These are phyloP conservation scores for Exophiala aquamarina DNA, from an alignment of 2,329 filamentous ascomycete genomes.

Conservation along the genomic window DNA sequence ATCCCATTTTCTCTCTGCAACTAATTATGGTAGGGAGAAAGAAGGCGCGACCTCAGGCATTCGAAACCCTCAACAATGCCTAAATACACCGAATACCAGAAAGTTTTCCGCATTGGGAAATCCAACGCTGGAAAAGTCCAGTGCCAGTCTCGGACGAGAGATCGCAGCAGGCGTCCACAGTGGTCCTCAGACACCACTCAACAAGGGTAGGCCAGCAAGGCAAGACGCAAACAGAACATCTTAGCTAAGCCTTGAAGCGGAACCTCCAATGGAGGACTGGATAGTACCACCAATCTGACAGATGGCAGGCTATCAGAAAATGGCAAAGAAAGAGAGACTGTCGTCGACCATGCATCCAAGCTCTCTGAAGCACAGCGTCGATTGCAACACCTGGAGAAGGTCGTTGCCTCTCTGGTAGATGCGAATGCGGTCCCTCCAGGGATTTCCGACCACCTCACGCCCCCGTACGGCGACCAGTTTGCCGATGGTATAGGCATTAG, in stretches of 20 bases:
- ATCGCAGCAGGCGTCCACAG: too few relatives aligned
- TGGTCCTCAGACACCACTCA: too few relatives aligned
- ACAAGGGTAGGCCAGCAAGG: too few relatives aligned
- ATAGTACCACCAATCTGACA: too few relatives aligned
- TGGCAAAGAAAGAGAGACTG: slow-evolving; percentile 1
- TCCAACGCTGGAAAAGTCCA: neutral
- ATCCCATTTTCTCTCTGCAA: too few relatives aligned
- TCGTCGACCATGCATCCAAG: slow-evolving; percentile 1
- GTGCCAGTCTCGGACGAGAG: too few relatives aligned
- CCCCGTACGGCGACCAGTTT: neutral
- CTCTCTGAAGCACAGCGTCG: slow-evolving; percentile 10
- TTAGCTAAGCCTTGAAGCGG: too few relatives aligned
- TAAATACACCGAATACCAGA: slow-evolving; percentile 9
- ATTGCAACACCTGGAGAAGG: slow-evolving; percentile 10
- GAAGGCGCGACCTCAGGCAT: too few relatives aligned
- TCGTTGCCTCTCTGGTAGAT: slow-evolving; percentile 11
- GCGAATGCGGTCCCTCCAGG: neutral
- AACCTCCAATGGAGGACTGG: too few relatives aligned
- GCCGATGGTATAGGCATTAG: neutral
- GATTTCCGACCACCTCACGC: neutral
- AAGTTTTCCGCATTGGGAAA: slow-evolving; percentile 9
- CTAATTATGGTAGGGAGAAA: too few relatives aligned
- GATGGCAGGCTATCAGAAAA: too few relatives aligned
- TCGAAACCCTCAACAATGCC: neutral
- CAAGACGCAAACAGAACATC: too few relatives aligned